Evolutionary conservation across 2,329 filamentous ascomycete genomes (phyloP), one percentile per base, ranked within the genome.

Genomic region (Penicillium sp.): DNA sequence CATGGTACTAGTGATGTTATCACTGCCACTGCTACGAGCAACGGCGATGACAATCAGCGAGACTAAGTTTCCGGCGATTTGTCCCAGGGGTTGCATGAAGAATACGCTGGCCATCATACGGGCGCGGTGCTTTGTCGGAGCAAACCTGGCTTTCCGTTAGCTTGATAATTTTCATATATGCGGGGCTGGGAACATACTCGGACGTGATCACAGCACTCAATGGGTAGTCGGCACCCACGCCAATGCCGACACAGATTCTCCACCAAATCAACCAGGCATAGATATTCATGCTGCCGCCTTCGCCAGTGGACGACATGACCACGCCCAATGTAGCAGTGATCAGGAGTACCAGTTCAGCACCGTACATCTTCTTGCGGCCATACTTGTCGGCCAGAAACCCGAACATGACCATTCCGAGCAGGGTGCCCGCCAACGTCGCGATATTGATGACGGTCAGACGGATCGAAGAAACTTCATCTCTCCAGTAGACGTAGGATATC

Each of bases 41-140:
- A 67, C 56, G 30, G 67, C 62, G 43, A 75, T 68, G 28, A 78
- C 69, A 54, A 77, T 58, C 4, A 86, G 69, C 4, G 82, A 81
- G 10, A 87, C 81, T 5, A 86, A 68, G 55, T 86, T 84, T 13
- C 84, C 84, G 1, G 85, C 74, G 2, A 86, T 80, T 62, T 88
- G 85, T 5, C 85, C 85, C 8, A 88, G 71, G 1, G 85, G 84
- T 58, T 88, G 85, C 81, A 86, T 87, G 60, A 86, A 77, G 64
- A 88, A 88, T 28, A 88, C 84, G 3, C 79, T 79, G 5, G 85
- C 82, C 57, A 88, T 74, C 85, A 88, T 88, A 18, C 78, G 81
- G n/a, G 81, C 81, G 44, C 85, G 75, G n/a, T 84, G 83, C 43
- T 79, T 80, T 0, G 83, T 87, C 0, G 76, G 74, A 3, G 76